Base-by-base conservation (phyloP, 2,329 filamentous ascomycete species). In the Aspergillus amoenus region DNA sequence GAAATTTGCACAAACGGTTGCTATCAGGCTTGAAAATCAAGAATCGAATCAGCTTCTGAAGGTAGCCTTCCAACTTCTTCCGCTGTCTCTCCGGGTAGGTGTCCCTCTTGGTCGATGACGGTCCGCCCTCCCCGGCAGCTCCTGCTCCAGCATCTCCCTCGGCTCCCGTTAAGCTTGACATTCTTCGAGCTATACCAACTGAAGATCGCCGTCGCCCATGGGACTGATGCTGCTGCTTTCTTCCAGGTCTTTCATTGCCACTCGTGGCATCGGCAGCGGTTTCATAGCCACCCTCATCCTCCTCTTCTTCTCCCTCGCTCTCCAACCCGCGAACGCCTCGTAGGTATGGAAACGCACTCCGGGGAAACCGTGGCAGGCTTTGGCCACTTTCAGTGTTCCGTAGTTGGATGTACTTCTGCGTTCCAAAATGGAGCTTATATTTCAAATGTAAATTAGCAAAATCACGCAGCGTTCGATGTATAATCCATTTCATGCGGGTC, bases 21-120 rank as follows among this genome's bases (percentile, higher is more conserved):
- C 92, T 97, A 74, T 97, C 93, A 6, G 94, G 88, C 45, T 93
- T 86, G 77, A 99, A 99, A 76, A 99, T 97, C 66, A 99, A 86
- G 84, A 93, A 97, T 54, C 91, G 87, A 59, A 97, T 93, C 87
- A 97, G 91, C 68, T 93, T 89, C 62, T 93, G 91, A 18, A 99
- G 79, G 71, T 99, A 99, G 48, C 87, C 86, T 71, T 97, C 94
- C 32, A 99, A 79, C 70, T 90, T 91, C 66, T 87, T 88, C 56
- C 93, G 85, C 74, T 97, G 93, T 60, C 85, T 87, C 66, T 95
- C 91, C 41, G 91, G 85, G 65, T 93, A 95, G 3, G 79, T 78
- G 55, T 85, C 81, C 61, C 76, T 79, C 59, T 78, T 79, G 18
- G 66, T 72, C 6, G 74, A 72, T 6, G 74, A 72, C 5, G 74